Percentiles rank a stretch among this genome's conserved stretches.
Evolutionary conservation across 495 filamentous ascomycete species (phyloP).

Genomic region (Cladorrhinum samala): DNA sequence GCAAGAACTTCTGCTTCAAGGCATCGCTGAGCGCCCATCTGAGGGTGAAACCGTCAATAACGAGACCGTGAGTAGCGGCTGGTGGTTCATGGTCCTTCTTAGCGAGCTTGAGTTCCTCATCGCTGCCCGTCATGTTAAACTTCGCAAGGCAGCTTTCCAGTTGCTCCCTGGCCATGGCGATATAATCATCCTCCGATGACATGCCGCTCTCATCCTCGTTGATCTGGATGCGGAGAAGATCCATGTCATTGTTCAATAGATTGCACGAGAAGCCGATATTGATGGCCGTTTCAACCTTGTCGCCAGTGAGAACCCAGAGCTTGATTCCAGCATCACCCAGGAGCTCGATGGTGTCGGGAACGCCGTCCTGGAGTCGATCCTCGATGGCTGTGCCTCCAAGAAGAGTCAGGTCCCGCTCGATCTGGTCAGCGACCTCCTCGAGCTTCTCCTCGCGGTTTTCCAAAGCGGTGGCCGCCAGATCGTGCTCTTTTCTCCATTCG

Average conservation of each 20-base stretch:
- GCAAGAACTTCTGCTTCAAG: constrained; percentile 83
- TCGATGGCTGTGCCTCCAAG: constrained; percentile 97
- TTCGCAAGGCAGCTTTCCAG: constrained; percentile 64
- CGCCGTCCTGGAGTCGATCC: constrained; percentile 93
- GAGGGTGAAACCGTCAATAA: constrained; percentile 93
- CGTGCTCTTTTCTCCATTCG: constrained; percentile 78
- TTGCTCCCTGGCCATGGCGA: constrained; percentile 56
- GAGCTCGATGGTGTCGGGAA: constrained; percentile 91
- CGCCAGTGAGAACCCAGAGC: constrained; percentile 98
- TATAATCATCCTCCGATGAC: constrained; percentile 30
- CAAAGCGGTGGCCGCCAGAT: constrained; percentile 77
- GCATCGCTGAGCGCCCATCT: constrained; percentile 80
- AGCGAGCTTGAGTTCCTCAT: constrained; percentile 77
- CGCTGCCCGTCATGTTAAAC: constrained; percentile 79
- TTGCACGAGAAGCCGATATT: constrained; percentile 99
- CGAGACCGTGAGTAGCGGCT: constrained; percentile 83
- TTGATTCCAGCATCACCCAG: constrained; percentile 95
- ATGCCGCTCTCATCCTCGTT: constrained; percentile 55
- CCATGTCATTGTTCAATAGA: constrained; percentile 94
- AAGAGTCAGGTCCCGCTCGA: constrained; percentile 84
- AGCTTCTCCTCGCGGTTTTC: constrained; percentile 89
- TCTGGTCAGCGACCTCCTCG: constrained; percentile 79
- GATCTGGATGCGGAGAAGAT: constrained; percentile 85
- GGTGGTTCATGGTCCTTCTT: constrained; percentile 78
- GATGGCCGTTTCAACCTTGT: constrained; percentile 99